Percentiles rank a stretch among this genome's conserved stretches.
These are phyloP conservation scores for Tremellales sp. DNA, from an alignment of 1,284 basidiomycete species.

Conservation along the genomic window DNA sequence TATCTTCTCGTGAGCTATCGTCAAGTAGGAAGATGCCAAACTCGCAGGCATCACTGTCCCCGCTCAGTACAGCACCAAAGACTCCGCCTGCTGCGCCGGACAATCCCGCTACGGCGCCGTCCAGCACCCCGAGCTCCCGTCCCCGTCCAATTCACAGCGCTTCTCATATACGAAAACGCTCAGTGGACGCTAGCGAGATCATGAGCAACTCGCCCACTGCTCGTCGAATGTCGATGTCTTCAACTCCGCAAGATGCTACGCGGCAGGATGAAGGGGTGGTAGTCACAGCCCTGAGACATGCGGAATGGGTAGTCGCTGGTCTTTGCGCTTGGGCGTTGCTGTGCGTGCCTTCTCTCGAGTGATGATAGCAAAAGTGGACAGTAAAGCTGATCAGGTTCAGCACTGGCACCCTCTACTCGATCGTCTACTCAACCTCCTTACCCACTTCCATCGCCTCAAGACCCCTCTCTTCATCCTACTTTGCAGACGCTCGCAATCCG, in stretches of 20 bases:
- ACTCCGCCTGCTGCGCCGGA: background rate
- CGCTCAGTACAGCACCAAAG: background rate
- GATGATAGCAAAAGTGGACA: background rate
- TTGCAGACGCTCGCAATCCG: conserved; percentile 74
- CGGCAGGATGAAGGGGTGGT: conserved; percentile 4
- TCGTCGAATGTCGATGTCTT: conserved; percentile 23
- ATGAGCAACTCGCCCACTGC: conserved; percentile 19
- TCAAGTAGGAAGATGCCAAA: no score
- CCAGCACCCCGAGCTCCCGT: background rate
- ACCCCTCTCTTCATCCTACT: conserved; percentile 54
- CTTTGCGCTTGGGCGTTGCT: conserved; percentile 18
- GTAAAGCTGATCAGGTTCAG: conserved; percentile 15
- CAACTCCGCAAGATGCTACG: conserved; percentile 19
- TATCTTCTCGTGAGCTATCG: no score
- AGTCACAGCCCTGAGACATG: conserved; percentile 4
- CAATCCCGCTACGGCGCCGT: background rate
- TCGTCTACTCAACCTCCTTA: conserved; percentile 57
- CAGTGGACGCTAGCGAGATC: conserved; percentile 11
- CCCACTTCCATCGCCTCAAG: conserved; percentile 50
- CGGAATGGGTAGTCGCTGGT: conserved; percentile 10
- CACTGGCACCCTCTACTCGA: conserved; percentile 50
- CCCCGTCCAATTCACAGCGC: background rate
- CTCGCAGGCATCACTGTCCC: no score
- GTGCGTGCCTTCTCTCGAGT: conserved; percentile 14
- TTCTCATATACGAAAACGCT: background rate